Base-by-base conservation (phyloP, 1,139 yeast species). In the Protomyces inundatus region DNA sequence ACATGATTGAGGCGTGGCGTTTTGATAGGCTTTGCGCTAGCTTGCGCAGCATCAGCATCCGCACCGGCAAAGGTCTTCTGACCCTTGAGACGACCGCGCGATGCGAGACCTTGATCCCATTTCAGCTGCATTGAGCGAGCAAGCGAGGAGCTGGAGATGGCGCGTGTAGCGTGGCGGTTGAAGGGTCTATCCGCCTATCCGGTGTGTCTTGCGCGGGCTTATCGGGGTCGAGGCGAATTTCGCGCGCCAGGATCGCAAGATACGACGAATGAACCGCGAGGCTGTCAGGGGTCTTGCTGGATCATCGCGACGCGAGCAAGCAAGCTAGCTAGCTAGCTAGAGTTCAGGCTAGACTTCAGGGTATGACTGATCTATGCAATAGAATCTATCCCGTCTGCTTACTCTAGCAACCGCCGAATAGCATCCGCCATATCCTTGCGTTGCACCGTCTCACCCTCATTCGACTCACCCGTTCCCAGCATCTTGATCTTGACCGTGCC, bases 391-490 rank as follows among this genome's bases (percentile, higher is more conserved):
- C 23, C 2, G 23, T 2, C 23, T 23, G 42, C 46, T 39, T 64
- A 23, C 54, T 61, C 66, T 12, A 68, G 54, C 32, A 67, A 23
- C 32, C 45, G 42, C 71, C 82, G 76, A 55, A 90, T 87, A 64
- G 77, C 79, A 1, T 74, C 75, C 42, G 86, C 84, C 64, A 90
- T 77, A 37, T 86, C 81, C 2, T 79, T 83, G n/a, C 83, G 75
- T 55, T 82, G 79, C 54, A 93, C 81, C 64, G 89, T 78, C 69
- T 86, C 93, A 67, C 98, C 98, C 72, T 88, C 89, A 72, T 90
- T 96, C 71, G 89, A 83, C 67, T 88, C 90, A 70, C 86, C 88
- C 71, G 95, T 96, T 61, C 97, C 97, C 68, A 93, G 82, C 67
- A 84, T 81, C 80, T 93, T 93, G 67, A 93, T 85, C 78, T 96